Conservation (phyloP, 257 asterid genomes). For the Salvia splendens region DNA sequence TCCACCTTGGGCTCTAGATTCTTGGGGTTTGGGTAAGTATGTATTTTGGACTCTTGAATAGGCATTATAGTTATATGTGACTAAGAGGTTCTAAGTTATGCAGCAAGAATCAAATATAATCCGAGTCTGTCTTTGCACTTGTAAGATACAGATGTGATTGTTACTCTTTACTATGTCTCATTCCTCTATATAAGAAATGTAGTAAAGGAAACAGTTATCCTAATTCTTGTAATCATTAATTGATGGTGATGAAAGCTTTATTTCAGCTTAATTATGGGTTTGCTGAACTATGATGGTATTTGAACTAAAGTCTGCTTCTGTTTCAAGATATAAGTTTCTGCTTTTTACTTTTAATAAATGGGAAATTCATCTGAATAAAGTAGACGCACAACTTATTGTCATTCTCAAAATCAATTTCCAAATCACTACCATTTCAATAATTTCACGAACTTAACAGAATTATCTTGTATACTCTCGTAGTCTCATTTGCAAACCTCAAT, state of each 20-base stretch:
- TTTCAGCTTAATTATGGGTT: neutral
- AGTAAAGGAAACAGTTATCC: slow-evolving; percentile 16
- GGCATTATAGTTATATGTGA: slow-evolving; percentile 3
- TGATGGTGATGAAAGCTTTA: slow-evolving; percentile 11
- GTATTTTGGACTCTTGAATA: slow-evolving; percentile 23
- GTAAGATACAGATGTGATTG: slow-evolving; percentile 22
- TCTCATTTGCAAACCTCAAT: neutral
- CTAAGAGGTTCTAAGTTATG: slow-evolving; percentile 23
- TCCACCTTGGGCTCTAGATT: slow-evolving; percentile 95
- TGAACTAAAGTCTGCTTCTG: too few relatives aligned
- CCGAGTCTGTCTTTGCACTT: slow-evolving; percentile 3
- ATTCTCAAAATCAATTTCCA: neutral
- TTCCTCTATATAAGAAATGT: slow-evolving; percentile 9
- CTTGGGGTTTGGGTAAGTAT: slow-evolving; percentile 98
- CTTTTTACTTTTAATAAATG: neutral
- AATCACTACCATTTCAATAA: slow-evolving; percentile 3
- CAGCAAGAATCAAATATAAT: slow-evolving; percentile 25
- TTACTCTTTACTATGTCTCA: neutral
- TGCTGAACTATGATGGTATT: too few relatives aligned
- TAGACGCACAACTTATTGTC: slow-evolving; percentile 1
- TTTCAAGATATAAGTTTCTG: slow-evolving; percentile 1
- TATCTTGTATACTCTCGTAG: neutral
- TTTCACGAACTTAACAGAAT: neutral
- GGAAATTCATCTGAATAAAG: neutral
- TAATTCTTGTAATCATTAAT: slow-evolving; percentile 5